These are phyloP conservation scores for Theileria orientalis DNA, from an alignment of 169 alveolate species.

Conservation along the genomic window DNA sequence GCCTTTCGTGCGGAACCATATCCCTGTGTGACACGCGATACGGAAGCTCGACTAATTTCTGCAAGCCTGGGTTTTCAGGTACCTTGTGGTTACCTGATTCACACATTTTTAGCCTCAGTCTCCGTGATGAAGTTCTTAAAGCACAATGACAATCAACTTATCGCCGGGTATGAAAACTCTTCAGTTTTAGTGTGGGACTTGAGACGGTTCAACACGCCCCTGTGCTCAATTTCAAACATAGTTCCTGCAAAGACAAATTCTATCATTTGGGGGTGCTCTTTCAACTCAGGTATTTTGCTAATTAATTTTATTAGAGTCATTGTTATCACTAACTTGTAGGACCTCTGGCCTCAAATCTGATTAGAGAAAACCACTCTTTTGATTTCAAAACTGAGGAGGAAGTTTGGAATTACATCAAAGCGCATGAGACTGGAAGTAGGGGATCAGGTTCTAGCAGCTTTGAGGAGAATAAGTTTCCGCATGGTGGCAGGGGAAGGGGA, in stretches of 20 bases:
- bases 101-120: constrained; percentile 21
- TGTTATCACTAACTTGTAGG: constrained; percentile 6
- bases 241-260: background rate
- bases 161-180: constrained; percentile 34
- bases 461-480: background rate
- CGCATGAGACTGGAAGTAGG: background rate
- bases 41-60: constrained; percentile 16
- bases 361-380: constrained; percentile 13
- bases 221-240: constrained; percentile 1
- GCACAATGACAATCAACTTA: constrained; percentile 18
- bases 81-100: background rate
- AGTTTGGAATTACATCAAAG: constrained; percentile 51
- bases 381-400: constrained; percentile 54
- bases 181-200: constrained; percentile 48
- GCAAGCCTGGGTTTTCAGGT: constrained; percentile 11
- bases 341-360: background rate
- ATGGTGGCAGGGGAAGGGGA: too few species aligned
- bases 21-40: constrained; percentile 45
- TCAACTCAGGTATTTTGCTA: constrained; percentile 12
- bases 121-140: constrained; percentile 23
- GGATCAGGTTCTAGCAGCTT: background rate
- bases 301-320: background rate
- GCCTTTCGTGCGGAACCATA: constrained; percentile 60
- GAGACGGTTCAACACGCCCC: constrained; percentile 42
- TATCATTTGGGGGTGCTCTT: constrained; percentile 40